A percentile compares a stretch with the other conserved stretches of the same genome.
phyloP scores from a whole-genome alignment of 495 filamentous ascomycete species.

The Neurospora sp. region DNA sequence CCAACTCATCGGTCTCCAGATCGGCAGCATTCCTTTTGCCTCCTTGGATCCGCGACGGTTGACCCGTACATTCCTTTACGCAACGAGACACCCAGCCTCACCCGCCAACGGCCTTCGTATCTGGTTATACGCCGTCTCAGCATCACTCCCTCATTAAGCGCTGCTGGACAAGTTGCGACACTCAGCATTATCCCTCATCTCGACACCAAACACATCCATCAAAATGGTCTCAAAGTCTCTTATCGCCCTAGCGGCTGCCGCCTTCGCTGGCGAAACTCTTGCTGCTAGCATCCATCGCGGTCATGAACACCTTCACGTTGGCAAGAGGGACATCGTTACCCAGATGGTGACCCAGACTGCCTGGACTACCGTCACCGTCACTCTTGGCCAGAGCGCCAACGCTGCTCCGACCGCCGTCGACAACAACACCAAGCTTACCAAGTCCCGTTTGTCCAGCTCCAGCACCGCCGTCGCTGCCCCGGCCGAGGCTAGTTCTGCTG shows the following conservation, averaged over 20 bases:
- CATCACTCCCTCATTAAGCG: not conserved
- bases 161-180: not conserved
- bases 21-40: slow-evolving; percentile 27
- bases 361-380: slow-evolving; percentile 23
- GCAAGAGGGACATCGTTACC: slow-evolving; percentile 22
- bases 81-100: slow-evolving; percentile 1
- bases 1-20: slow-evolving; percentile 7
- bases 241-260: slow-evolving; percentile 17
- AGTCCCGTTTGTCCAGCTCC: not conserved
- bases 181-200: not conserved
- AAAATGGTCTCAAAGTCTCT: slow-evolving; percentile 22
- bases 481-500: not conserved
- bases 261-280: slow-evolving; percentile 19
- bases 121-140: slow-evolving; percentile 7
- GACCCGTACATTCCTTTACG: slow-evolving; percentile 8
- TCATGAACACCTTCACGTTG: slow-evolving; percentile 15
- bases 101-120: slow-evolving; percentile 1
- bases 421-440: slow-evolving; percentile 7
- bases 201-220: not conserved
- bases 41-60: slow-evolving; percentile 20
- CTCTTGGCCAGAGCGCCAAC: slow-evolving; percentile 3
- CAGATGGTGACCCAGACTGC: slow-evolving; percentile 23
- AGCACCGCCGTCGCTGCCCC: not conserved
- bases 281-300: slow-evolving; percentile 13
- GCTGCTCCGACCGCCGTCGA: slow-evolving; percentile 6